These are phyloP conservation scores for Aspergillus vadensis DNA, from an alignment of 2,329 filamentous ascomycete genomes.

Conservation along the genomic window DNA sequence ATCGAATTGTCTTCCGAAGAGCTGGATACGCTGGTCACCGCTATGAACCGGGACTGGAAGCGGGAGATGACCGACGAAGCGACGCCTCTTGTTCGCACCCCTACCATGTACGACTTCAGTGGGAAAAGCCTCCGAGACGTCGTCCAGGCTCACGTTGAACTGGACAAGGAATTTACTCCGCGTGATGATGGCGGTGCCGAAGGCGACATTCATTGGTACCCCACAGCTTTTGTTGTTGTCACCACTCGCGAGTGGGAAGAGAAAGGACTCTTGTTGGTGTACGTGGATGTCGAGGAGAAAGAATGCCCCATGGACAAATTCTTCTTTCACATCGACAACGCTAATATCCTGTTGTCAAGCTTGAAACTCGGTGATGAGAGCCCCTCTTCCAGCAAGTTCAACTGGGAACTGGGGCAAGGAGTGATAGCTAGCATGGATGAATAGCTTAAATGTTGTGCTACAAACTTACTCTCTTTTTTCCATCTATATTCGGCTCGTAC, in stretches of 20 bases:
- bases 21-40: background rate
- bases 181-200: background rate
- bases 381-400: background rate
- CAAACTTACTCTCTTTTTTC: too few species aligned
- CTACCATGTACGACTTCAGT: background rate
- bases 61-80: background rate
- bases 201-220: constrained; percentile 7
- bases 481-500: too few species aligned
- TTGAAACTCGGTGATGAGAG: constrained; percentile 1
- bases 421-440: too few species aligned
- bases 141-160: constrained; percentile 1
- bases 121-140: constrained; percentile 3
- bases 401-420: background rate
- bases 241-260: constrained; percentile 5
- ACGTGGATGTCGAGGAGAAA: background rate
- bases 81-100: constrained; percentile 2
- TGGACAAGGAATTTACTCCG: constrained; percentile 9
- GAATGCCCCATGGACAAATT: background rate
- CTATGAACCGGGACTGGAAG: background rate
- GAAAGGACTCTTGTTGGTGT: constrained; percentile 10
- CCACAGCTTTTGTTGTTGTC: constrained; percentile 10
- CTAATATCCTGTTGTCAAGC: constrained; percentile 1
- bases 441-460: too few species aligned
- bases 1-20: background rate
- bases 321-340: background rate